These are phyloP conservation scores for Wakefieldia striispora DNA, from an alignment of 768 basidiomycete genomes.

Conservation along the genomic window DNA sequence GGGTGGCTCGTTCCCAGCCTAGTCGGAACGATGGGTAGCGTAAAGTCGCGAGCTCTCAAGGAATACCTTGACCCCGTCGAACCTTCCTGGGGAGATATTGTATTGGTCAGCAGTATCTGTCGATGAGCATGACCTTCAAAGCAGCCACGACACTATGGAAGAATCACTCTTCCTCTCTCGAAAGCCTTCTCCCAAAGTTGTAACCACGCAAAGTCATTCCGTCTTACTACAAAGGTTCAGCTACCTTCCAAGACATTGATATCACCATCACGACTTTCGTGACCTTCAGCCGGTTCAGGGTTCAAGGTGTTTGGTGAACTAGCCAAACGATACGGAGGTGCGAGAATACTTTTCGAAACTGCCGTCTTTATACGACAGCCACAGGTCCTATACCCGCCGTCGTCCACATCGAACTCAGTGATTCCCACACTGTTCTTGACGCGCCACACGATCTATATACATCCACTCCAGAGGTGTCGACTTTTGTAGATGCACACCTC, in stretches of 20 bases:
- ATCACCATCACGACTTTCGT: slow-evolving; percentile 86
- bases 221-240: slow-evolving; percentile 73
- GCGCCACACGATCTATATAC: slow-evolving; percentile 66
- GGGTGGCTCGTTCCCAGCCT: slow-evolving; percentile 4
- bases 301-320: slow-evolving; percentile 70
- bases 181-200: slow-evolving; percentile 69
- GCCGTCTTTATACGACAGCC: not conserved
- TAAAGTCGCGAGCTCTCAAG: not conserved
- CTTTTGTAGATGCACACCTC: slow-evolving; percentile 81
- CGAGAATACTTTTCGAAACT: slow-evolving; percentile 9
- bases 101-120: slow-evolving; percentile 18
- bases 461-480: slow-evolving; percentile 61
- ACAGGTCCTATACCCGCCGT: slow-evolving; percentile 84
- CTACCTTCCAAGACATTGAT: slow-evolving; percentile 55
- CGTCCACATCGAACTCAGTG: slow-evolving; percentile 57
- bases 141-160: slow-evolving; percentile 31
- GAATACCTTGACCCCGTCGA: not conserved
- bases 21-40: not conserved
- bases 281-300: slow-evolving; percentile 70
- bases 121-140: not conserved
- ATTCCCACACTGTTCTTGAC: slow-evolving; percentile 50
- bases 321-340: slow-evolving; percentile 78
- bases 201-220: slow-evolving; percentile 75
- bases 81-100: slow-evolving; percentile 15
- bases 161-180: slow-evolving; percentile 60